Base-by-base conservation (phyloP, 2,329 filamentous ascomycete species). In the Cladophialophora bantiana region DNA sequence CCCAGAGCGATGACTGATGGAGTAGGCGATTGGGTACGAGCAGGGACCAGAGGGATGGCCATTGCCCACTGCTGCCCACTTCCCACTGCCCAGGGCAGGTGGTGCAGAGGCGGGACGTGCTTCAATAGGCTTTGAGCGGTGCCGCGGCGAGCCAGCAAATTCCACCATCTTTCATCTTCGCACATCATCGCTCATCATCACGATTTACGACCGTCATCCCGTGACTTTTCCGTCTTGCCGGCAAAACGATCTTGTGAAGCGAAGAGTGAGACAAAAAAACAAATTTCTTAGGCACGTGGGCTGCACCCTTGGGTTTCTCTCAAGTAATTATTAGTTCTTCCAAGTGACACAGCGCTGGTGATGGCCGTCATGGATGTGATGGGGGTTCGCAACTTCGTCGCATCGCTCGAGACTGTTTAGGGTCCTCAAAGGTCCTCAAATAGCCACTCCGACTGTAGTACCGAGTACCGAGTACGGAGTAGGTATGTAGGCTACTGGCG, bases 121-220 rank as follows among this genome's bases (percentile, higher is more conserved):
- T 36, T 20, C 20, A 35, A 62, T 62, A 62, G 59, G 59, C 59
- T 48, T 18, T 40, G 15, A 35, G 36, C 52, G 13, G 34, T 31
- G 52, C n/a, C n/a, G n/a, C n/a, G n/a, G n/a, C n/a, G n/a, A n/a
- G 35, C 59, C 15, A 50, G 59, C 20, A 35, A 10, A 55, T 56
- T 62, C 50, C 59, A 26, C 26, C 26, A 26, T 26, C 26, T 26
- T 26, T 26, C n/a, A n/a, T n/a, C n/a, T n/a, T n/a, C n/a, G n/a
- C n/a, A n/a, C n/a, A n/a, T n/a, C n/a, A 56, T 56, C 59, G 42
- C 54, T 13, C 34, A 2, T 35, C 18, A 1, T 48, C 20, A 20
- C 31, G 13, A 36, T 53, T 48, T 42, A 48, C 53, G 59, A 32
- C 48, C 38, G 42, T 48, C n/a, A 54, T 6, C 20, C 34, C 56